Percentiles rank a stretch among this genome's conserved stretches.
phyloP scores from a whole-genome alignment of 495 filamentous ascomycete genomes.

The Ascobolus immersus region DNA sequence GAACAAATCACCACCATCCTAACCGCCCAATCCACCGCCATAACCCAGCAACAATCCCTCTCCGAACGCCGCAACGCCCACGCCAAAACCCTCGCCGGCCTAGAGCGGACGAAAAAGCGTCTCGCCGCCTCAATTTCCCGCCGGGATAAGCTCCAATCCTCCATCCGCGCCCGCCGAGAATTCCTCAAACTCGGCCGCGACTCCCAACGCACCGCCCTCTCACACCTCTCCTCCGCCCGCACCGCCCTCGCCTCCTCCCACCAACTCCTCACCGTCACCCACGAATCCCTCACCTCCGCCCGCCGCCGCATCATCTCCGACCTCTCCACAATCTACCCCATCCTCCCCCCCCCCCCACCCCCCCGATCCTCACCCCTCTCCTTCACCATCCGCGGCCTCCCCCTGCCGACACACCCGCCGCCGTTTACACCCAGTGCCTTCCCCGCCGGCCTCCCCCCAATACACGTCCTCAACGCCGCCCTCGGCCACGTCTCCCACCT shows the following conservation, averaged over 20 bases:
- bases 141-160: slow-evolving; percentile 33
- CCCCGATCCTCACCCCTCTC: slow-evolving; percentile 27
- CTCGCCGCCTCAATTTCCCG: slow-evolving; percentile 28
- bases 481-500: slow-evolving; percentile 61
- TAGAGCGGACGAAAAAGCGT: too few relatives aligned
- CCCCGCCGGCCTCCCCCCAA: too few relatives aligned
- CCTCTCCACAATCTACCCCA: slow-evolving; percentile 49
- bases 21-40: slow-evolving; percentile 1
- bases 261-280: slow-evolving; percentile 32
- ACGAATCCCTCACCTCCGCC: too few relatives aligned
- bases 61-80: slow-evolving; percentile 5
- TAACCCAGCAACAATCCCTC: slow-evolving; percentile 6
- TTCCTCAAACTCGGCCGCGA: slow-evolving; percentile 35
- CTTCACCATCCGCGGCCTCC: slow-evolving; percentile 50
- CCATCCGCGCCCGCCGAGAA: slow-evolving; percentile 35
- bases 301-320: too few relatives aligned
- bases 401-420: slow-evolving; percentile 48
- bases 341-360: slow-evolving; percentile 35
- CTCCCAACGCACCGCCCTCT: too few relatives aligned
- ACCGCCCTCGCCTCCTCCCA: slow-evolving; percentile 30
- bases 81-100: too few relatives aligned
- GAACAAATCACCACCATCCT: slow-evolving; percentile 54
- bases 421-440: too few relatives aligned
- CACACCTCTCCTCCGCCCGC: too few relatives aligned
- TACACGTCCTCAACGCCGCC: slow-evolving; percentile 47